Conservation (phyloP, 768 basidiomycete species). For the Arthromyces matolae region DNA sequence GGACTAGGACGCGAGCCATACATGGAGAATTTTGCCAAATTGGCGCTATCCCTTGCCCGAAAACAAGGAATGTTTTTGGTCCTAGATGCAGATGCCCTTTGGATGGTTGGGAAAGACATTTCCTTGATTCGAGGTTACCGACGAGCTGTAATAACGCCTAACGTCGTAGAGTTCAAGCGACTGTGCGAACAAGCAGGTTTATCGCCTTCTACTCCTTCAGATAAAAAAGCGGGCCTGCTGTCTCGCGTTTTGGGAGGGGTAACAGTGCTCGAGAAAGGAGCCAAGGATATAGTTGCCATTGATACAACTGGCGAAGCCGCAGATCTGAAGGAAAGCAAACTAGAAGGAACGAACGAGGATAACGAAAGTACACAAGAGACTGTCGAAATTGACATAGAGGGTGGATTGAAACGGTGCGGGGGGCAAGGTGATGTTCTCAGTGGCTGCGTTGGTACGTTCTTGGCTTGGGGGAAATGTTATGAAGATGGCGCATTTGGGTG, state of each 20-base stretch:
- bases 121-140: slow-evolving; percentile 78
- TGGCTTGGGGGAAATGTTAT: slow-evolving; percentile 95
- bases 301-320: slow-evolving; percentile 60
- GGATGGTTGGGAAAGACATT: slow-evolving; percentile 73
- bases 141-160: slow-evolving; percentile 88
- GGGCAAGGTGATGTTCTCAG: slow-evolving; percentile 95
- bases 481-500: slow-evolving; percentile 83
- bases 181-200: slow-evolving; percentile 73
- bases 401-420: slow-evolving; percentile 89
- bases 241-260: slow-evolving; percentile 80
- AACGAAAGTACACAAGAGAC: slow-evolving; percentile 55
- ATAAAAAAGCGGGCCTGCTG: slow-evolving; percentile 63
- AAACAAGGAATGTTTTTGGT: slow-evolving; percentile 81
- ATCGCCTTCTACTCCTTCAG: slow-evolving; percentile 45
- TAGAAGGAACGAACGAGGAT: slow-evolving; percentile 41
- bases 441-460: slow-evolving; percentile 81
- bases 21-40: slow-evolving; percentile 81
- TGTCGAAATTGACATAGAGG: slow-evolving; percentile 62
- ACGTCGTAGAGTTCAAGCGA: slow-evolving; percentile 88
- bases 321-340: slow-evolving; percentile 39
- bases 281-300: slow-evolving; percentile 75
- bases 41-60: slow-evolving; percentile 74
- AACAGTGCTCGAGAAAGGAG: slow-evolving; percentile 88
- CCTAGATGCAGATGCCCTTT: slow-evolving; percentile 91
- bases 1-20: slow-evolving; percentile 88